These are phyloP conservation scores for Daldinia sp. DNA, from an alignment of 2,329 filamentous ascomycete species.

Conservation along the genomic window DNA sequence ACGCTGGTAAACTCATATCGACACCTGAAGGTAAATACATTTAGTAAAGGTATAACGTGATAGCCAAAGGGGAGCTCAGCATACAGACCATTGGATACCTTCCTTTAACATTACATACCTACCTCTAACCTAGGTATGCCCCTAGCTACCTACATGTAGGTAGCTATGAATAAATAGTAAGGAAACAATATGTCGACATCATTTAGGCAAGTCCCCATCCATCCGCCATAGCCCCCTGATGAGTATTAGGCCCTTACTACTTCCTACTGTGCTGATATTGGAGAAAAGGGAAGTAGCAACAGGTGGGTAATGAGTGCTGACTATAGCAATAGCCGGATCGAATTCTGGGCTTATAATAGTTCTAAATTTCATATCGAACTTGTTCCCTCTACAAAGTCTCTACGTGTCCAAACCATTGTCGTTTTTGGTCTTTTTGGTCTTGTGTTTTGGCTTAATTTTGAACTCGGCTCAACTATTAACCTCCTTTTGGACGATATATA, in stretches of 20 bases:
- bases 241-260: not conserved
- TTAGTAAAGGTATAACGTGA: not conserved
- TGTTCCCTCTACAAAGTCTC: constrained; percentile 41
- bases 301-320: not conserved
- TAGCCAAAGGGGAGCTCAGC: not conserved
- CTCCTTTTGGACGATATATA: constrained; percentile 31
- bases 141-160: not conserved
- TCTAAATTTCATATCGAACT: constrained; percentile 3
- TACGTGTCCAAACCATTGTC: constrained; percentile 26
- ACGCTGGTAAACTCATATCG: too few species aligned
- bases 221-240: not conserved
- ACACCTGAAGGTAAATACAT: not conserved
- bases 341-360: constrained; percentile 2
- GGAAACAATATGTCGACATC: not conserved
- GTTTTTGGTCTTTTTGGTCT: constrained; percentile 52
- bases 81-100: not conserved
- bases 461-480: constrained; percentile 14
- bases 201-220: not conserved
- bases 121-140: too few species aligned
- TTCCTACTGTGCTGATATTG: not conserved
- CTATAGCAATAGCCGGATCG: not conserved
- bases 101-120: not conserved
- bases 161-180: not conserved
- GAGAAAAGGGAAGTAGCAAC: constrained; percentile 4
- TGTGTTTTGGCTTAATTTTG: constrained; percentile 49